Evolutionary conservation across 306 rosid genomes (phyloP).

Genomic region (Cicer arietinum): DNA sequence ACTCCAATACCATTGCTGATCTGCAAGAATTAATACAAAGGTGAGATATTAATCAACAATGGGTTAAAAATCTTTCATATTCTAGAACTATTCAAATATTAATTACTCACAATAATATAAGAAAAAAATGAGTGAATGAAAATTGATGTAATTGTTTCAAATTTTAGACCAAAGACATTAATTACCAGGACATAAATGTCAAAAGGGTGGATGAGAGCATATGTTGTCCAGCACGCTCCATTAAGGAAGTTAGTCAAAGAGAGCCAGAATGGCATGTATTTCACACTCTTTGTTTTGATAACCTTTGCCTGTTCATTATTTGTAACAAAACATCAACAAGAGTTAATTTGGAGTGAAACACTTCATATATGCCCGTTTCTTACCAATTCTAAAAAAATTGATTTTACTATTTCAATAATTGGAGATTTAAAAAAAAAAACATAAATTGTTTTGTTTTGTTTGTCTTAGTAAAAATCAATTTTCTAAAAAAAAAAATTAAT

Average conservation of each 20-base stretch:
- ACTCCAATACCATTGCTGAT: conserved; percentile 75
- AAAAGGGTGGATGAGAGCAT: conserved; percentile 70
- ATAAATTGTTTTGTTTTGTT: too few species aligned
- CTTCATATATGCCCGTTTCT: too few species aligned
- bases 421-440: too few species aligned
- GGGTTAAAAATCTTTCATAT: not conserved
- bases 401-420: too few species aligned
- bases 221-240: conserved; percentile 74
- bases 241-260: conserved; percentile 70
- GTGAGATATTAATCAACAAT: not conserved
- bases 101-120: not conserved
- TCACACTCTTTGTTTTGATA: conserved; percentile 66
- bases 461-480: too few species aligned
- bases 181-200: conserved; percentile 71
- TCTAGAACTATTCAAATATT: not conserved
- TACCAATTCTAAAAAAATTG: too few species aligned
- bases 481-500: too few species aligned
- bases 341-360: not conserved
- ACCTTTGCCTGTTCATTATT: conserved; percentile 60
- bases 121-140: too few species aligned
- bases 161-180: not conserved
- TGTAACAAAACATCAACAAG: not conserved
- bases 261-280: conserved; percentile 80
- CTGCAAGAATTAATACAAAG: conserved; percentile 46
- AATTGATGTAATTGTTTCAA: too few species aligned